A percentile compares a stretch with the other conserved stretches of the same genome.
These are phyloP conservation scores for Collybia sordida DNA, from an alignment of 768 basidiomycete genomes.

Conservation along the genomic window DNA sequence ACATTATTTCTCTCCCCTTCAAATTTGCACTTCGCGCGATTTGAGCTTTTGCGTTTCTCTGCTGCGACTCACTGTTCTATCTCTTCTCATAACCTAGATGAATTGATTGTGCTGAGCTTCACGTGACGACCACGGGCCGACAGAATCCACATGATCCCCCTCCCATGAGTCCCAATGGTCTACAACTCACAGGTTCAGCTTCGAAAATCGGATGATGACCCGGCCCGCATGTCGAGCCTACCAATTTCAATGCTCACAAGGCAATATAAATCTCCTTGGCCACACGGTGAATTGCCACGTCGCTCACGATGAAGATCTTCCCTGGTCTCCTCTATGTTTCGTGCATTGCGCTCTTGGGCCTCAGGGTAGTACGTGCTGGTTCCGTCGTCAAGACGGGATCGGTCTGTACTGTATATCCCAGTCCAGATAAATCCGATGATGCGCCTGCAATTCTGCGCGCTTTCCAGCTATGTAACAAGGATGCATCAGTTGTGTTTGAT, in stretches of 20 bases:
- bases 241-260: neutral
- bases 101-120: neutral
- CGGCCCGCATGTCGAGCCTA: neutral
- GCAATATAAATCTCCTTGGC: neutral
- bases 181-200: no score
- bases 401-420: constrained; percentile 17
- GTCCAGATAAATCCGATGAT: constrained; percentile 18
- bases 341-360: constrained; percentile 15
- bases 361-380: constrained; percentile 7
- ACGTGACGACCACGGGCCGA: neutral
- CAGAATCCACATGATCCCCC: neutral
- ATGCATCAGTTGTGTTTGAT: constrained; percentile 24
- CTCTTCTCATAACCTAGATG: neutral
- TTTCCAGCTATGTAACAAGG: constrained; percentile 13
- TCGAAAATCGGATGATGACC: neutral
- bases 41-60: neutral
- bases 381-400: constrained; percentile 5
- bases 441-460: constrained; percentile 23
- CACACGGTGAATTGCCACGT: neutral
- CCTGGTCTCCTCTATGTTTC: constrained; percentile 15
- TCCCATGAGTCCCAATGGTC: neutral
- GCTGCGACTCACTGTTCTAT: neutral
- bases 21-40: neutral
- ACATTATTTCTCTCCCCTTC: neutral
- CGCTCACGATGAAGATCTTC: constrained; percentile 10